phyloP scores from a whole-genome alignment of 2,329 filamentous ascomycete genomes.

The Trichoderma afroharzianum region DNA sequence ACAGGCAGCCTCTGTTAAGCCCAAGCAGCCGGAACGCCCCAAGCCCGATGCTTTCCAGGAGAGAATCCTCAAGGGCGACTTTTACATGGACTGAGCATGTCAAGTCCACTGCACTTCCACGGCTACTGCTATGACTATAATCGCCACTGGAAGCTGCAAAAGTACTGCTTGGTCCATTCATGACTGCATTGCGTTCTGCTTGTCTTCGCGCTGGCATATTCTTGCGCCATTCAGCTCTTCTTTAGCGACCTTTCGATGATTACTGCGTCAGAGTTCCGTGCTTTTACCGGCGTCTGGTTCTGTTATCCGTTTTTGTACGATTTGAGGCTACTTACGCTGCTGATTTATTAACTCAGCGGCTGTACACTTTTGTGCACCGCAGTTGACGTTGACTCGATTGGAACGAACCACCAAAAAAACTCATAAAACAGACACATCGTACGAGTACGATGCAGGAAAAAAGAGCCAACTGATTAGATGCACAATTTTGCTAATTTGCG shows the following conservation, averaged over 20 bases:
- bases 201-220: neutral
- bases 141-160: neutral
- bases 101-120: neutral
- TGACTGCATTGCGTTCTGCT: conserved; percentile 7
- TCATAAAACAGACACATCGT: neutral
- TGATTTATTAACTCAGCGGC: neutral
- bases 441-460: neutral
- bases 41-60: conserved; percentile 96
- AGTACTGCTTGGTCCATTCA: neutral
- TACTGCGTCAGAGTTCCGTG: neutral
- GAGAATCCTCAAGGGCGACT: conserved; percentile 94
- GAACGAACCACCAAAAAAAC: neutral
- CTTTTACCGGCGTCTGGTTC: neutral
- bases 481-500: neutral
- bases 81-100: conserved; percentile 79
- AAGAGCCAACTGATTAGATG: neutral
- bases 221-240: neutral
- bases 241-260: neutral
- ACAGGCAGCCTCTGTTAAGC: conserved; percentile 45
- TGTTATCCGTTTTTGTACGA: conserved; percentile 1
- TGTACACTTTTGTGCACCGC: neutral
- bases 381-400: neutral
- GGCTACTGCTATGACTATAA: neutral
- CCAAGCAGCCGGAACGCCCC: conserved; percentile 45
- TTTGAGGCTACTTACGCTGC: neutral